These are phyloP conservation scores for Cutaneotrichosporon sp. DNA, from an alignment of 1,284 basidiomycete genomes.

Conservation along the genomic window DNA sequence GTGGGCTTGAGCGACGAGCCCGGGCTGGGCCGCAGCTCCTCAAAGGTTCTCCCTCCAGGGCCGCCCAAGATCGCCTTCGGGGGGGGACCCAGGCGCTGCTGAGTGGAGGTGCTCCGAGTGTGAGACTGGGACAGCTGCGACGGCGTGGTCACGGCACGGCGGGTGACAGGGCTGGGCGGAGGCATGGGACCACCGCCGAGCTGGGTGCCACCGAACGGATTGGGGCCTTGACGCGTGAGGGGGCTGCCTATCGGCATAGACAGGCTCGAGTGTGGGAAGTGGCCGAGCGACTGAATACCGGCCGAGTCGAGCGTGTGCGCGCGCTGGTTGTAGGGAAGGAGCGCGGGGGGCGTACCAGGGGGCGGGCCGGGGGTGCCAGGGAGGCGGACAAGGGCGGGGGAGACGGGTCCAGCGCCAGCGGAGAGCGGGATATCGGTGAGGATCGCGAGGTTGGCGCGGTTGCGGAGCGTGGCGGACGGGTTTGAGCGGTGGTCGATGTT, in stretches of 20 bases:
- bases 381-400: neutral
- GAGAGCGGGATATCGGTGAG: neutral
- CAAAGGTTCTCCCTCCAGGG: constrained; percentile 43
- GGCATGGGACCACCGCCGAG: constrained; percentile 1
- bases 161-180: constrained; percentile 3
- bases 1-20: constrained; percentile 5
- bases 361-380: constrained; percentile 15
- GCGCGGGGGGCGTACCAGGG: constrained; percentile 11
- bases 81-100: constrained; percentile 32
- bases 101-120: constrained; percentile 7
- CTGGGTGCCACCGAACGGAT: neutral
- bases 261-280: constrained; percentile 21
- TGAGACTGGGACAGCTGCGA: constrained; percentile 10
- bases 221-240: constrained; percentile 8
- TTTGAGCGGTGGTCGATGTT: constrained; percentile 6
- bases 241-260: constrained; percentile 15
- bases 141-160: constrained; percentile 5
- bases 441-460: constrained; percentile 4
- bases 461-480: constrained; percentile 3
- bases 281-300: constrained; percentile 10
- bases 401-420: neutral
- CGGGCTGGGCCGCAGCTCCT: constrained; percentile 29
- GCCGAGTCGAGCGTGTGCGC: constrained; percentile 4
- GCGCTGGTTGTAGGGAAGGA: constrained; percentile 11
- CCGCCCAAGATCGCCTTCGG: constrained; percentile 47